A percentile compares a stretch with the other conserved stretches of the same genome.
Evolutionary conservation across 306 rosid species (phyloP).

Genomic region (Alnus rubra): DNA sequence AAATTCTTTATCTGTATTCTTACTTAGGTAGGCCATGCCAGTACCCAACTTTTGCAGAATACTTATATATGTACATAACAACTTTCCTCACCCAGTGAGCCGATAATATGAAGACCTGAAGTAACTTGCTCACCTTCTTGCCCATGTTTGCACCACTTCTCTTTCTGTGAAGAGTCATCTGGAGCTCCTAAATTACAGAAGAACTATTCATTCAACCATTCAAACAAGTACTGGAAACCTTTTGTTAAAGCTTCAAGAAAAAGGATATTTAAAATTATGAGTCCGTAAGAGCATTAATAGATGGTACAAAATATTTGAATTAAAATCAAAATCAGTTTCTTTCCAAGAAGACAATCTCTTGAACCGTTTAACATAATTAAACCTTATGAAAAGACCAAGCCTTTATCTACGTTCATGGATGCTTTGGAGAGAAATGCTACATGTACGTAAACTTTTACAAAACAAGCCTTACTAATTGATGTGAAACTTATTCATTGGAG

Average conservation of each 20-base stretch:
- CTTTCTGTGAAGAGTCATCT: slow-evolving; percentile 23
- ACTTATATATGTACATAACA: too few relatives aligned
- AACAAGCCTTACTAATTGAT: too few relatives aligned
- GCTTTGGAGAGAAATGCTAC: too few relatives aligned
- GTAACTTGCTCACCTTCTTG: slow-evolving; percentile 28
- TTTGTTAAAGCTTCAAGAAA: not conserved
- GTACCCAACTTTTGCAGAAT: not conserved
- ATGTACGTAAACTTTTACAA: too few relatives aligned
- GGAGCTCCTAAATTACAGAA: slow-evolving; percentile 7
- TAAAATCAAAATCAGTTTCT: not conserved
- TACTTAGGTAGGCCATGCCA: too few relatives aligned
- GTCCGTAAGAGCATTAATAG: not conserved
- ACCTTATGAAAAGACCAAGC: not conserved
- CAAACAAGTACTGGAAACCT: not conserved
- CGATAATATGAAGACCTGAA: not conserved
- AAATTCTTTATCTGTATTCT: too few relatives aligned
- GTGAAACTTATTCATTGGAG: too few relatives aligned
- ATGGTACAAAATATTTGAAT: not conserved
- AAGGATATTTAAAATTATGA: too few relatives aligned
- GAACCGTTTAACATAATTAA: slow-evolving; percentile 8
- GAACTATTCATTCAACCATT: slow-evolving; percentile 4
- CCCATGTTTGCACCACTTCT: slow-evolving; percentile 20
- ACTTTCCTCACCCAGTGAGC: too few relatives aligned
- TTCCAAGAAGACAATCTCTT: not conserved
- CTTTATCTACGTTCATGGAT: not conserved